phyloP scores from a whole-genome alignment of 1,139 yeast species.

The Taphrina wiesneri region DNA sequence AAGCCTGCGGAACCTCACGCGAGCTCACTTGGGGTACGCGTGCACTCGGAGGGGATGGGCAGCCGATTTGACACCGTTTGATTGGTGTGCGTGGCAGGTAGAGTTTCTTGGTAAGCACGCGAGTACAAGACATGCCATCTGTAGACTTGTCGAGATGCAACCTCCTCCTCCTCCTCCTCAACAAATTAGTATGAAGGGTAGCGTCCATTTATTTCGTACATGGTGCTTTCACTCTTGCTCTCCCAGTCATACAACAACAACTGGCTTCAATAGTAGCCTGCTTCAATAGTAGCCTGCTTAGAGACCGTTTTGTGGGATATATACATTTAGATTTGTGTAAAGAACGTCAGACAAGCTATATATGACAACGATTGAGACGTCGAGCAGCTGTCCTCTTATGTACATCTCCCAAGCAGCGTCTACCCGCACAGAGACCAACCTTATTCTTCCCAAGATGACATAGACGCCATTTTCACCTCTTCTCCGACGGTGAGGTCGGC shows the following conservation, averaged over 20 bases:
- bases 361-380: neutral
- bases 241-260: too few relatives aligned
- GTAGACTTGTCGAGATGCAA: too few relatives aligned
- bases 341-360: neutral
- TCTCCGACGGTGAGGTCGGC: neutral
- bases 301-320: neutral
- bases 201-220: too few relatives aligned
- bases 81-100: neutral
- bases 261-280: too few relatives aligned
- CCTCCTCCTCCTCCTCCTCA: too few relatives aligned
- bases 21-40: conserved; percentile 2
- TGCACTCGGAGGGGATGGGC: neutral
- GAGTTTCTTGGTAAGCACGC: conserved; percentile 1
- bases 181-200: too few relatives aligned
- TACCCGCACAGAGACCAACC: too few relatives aligned
- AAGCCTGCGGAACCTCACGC: too few relatives aligned
- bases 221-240: too few relatives aligned
- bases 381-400: neutral
- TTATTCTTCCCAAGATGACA: too few relatives aligned
- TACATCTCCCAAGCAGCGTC: neutral
- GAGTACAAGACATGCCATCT: neutral
- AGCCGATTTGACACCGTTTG: neutral
- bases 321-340: neutral
- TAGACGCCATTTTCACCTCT: too few relatives aligned
- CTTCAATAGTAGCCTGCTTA: too few relatives aligned